These are phyloP conservation scores for Chrysochromulina parva DNA, from an alignment of 78 protist genomes.

Conservation along the genomic window DNA sequence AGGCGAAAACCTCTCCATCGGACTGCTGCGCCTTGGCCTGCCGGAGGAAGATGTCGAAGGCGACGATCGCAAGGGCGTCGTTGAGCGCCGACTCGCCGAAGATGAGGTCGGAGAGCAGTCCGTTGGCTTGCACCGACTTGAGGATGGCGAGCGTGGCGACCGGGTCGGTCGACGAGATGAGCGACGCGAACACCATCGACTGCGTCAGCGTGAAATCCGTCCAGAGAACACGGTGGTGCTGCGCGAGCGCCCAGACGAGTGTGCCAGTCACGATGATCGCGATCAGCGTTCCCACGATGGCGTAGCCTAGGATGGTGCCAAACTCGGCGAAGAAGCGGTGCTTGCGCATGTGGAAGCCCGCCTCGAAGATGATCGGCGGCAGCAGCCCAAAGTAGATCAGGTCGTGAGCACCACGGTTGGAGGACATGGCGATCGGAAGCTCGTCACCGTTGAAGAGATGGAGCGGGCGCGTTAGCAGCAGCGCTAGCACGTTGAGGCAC, in stretches of 20 bases:
- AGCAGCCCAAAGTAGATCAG: not conserved
- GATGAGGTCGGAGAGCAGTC: not conserved
- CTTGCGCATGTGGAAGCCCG: constrained; percentile 5
- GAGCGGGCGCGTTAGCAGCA: not conserved
- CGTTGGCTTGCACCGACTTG: not conserved
- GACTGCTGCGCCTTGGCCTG: too few relatives aligned
- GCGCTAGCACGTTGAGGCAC: not conserved
- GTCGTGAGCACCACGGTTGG: not conserved
- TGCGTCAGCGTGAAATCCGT: not conserved
- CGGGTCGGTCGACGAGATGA: constrained; percentile 15
- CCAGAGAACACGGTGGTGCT: not conserved
- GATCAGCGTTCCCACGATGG: not conserved
- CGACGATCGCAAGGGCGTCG: not conserved
- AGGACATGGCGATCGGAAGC: not conserved
- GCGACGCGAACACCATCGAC: not conserved
- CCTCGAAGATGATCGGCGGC: constrained; percentile 10
- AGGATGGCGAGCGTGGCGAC: not conserved
- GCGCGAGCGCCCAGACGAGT: not conserved
- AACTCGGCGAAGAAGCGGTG: not conserved
- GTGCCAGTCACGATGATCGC: not conserved
- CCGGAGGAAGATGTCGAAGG: not conserved
- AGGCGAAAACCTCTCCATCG: too few relatives aligned
- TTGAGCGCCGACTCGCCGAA: constrained; percentile 13
- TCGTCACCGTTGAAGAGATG: not conserved
- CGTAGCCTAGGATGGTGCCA: not conserved